Evolutionary conservation across 2,329 filamentous ascomycete genomes (phyloP).

Genomic region (Beauveria australis): DNA sequence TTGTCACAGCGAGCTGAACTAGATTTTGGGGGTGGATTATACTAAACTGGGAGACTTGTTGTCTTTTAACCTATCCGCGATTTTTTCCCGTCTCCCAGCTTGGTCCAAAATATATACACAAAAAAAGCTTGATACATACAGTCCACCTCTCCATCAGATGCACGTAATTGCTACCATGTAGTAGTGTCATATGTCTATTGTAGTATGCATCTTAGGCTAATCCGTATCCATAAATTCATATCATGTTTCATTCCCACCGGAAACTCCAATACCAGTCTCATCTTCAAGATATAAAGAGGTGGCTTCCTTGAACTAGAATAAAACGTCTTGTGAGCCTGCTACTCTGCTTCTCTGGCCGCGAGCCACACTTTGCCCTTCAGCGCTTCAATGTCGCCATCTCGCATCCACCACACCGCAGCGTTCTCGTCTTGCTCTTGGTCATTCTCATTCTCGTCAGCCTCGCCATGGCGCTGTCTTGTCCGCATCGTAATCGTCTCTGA

Average conservation of each 20-base stretch:
- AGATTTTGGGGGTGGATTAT: slow-evolving; percentile 8
- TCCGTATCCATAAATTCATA: background rate
- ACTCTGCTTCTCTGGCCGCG: slow-evolving; percentile 30
- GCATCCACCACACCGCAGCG: slow-evolving; percentile 44
- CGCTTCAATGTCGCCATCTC: slow-evolving; percentile 45
- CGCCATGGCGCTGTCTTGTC: slow-evolving; percentile 13
- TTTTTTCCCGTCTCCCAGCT: background rate
- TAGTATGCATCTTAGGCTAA: background rate
- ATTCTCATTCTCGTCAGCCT: slow-evolving; percentile 17
- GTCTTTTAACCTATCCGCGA: background rate
- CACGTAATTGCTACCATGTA: background rate
- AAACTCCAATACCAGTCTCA: background rate
- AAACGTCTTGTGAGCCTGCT: slow-evolving; percentile 10
- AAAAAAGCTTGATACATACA: slow-evolving; percentile 9
- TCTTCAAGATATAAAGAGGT: background rate
- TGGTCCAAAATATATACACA: slow-evolving; percentile 1
- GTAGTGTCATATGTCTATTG: background rate
- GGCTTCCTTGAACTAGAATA: too few relatives aligned
- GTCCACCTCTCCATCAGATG: background rate
- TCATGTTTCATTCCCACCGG: background rate
- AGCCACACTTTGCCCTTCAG: slow-evolving; percentile 49
- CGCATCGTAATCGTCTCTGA: slow-evolving; percentile 23
- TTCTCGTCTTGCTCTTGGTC: slow-evolving; percentile 16
- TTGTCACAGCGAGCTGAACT: background rate
- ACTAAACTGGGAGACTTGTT: background rate